Base-by-base conservation (phyloP, 345 rosid genomes). In the Brassica incana region DNA sequence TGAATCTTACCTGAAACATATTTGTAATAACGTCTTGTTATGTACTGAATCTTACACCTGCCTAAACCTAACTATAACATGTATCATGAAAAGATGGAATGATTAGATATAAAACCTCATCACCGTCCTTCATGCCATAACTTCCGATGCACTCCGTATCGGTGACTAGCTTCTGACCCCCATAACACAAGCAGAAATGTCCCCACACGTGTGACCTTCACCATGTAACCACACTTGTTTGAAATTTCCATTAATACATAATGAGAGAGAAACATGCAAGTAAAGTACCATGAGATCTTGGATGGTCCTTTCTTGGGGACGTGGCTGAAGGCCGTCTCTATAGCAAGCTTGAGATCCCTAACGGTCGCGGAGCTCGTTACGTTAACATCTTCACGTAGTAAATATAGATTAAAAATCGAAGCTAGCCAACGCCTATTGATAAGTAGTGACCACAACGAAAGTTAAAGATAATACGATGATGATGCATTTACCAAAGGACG, bases 191-290 rank as follows among this genome's bases (percentile, higher is more conserved):
- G 89, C 95, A 92, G 71, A 94, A 94, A 85, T 90, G 94, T 2
- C 91, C 91, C 97, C 98, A 90, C 14, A 94, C 88, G 45, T 92
- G 98, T 54, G 91, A 77, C 97, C 98, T 94, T 32, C 85, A 75
- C 23, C 68, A 78, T 68, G 16, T 23, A 23, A 73, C 15, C 40
- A 54, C 11, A 69, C 15, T 27, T 62, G 58, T 52, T 1, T 23
- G 1, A 63, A 48, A 25, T 16, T 65, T 14, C 29, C 16, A 72
- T 60, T 0, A 30, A 60, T 18, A 36, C 52, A 8, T 8, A 4
- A 30, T 67, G 12, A 6, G 52, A 45, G 27, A 68, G 45, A 59
- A 12, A 71, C 27, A n/a, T 23, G 20, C 15, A 45, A 23, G 0
- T 7, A 60, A 58, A 7, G 30, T 87, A 90, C 99, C 99, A 95